Evolutionary conservation across 2,329 filamentous ascomycete species (phyloP), one percentile per base, ranked within the genome.

Genomic region (Claviceps capensis): DNA sequence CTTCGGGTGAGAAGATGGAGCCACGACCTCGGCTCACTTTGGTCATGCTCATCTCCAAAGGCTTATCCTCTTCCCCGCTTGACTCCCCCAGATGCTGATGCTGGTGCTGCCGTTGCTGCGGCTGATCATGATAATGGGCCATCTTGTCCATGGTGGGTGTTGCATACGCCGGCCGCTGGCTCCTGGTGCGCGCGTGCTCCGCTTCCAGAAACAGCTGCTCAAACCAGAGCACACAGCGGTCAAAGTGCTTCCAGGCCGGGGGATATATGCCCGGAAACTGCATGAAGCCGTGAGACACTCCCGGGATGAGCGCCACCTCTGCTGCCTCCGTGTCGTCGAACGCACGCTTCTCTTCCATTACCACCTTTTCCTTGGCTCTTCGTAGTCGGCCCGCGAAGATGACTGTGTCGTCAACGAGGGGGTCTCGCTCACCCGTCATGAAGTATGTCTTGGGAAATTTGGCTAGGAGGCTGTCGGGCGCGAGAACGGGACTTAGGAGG

Each of bases 371-470:
- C 62, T 83, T 95, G 2, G 89, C 88, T 55, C 90, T 81, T 6
- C 89, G 77, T n/a, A 98, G 68, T 0, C 91, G 75, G 0, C 91
- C 93, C 0, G 93, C 90, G 62, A 98, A 96, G 55, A 98, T 90
- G 47, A 96, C 88, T 0, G 93, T 98, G 65, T 98, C 93, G 63
- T 98, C 93, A 0, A 97, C 93, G 0, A 98, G 72, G 0, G 93
- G 93, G 63, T 98, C 93, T 34, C 91, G 84, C 69, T 98, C 93
- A 48, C 93, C 93, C 0, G 93, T 97, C 50, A 97, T 72, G 61
- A 98, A 89, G 65, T 91, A 95, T 0, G 86, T 93, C 65, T 94
- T 95, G 1, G 93, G 93, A 59, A 98, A 97, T n/a, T 79, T 77
- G 14, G 84, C 81, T 0, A 98, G 77, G 0, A 97, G 73, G 0